Conservation (phyloP, 768 basidiomycete species). For the Lentinula guzmanii region DNA sequence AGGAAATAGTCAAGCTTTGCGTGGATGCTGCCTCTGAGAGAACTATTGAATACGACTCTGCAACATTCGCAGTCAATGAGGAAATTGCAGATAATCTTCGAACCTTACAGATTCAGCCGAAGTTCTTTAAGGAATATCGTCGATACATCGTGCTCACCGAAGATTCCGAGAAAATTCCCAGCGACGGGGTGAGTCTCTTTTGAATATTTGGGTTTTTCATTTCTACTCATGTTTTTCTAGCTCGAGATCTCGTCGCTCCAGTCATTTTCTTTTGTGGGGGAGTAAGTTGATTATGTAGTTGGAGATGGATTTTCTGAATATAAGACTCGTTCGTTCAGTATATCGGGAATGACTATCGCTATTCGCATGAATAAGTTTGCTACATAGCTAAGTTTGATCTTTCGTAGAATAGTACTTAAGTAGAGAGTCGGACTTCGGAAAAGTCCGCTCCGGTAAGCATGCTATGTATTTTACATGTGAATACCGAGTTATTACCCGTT, state of each 20-base stretch:
- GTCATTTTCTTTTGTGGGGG: neutral
- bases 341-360: neutral
- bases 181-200: conserved; percentile 42
- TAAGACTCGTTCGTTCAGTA: too few species aligned
- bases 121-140: conserved; percentile 53
- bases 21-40: conserved; percentile 31
- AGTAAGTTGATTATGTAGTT: conserved; percentile 3
- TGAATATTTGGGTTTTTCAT: neutral
- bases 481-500: neutral
- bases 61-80: conserved; percentile 13
- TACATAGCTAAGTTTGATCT: too few species aligned
- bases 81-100: conserved; percentile 43
- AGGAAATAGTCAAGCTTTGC: conserved; percentile 38
- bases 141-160: conserved; percentile 58
- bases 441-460: too few species aligned
- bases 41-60: conserved; percentile 22
- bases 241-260: neutral
- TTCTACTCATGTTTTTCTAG: neutral
- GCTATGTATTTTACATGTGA: neutral
- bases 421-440: too few species aligned
- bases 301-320: neutral
- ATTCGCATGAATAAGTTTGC: too few species aligned
- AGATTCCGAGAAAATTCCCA: conserved; percentile 20
- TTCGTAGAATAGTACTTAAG: too few species aligned
- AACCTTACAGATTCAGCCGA: conserved; percentile 57